phyloP scores from a whole-genome alignment of 208 protist genomes.

The Trypanosoma mega region DNA sequence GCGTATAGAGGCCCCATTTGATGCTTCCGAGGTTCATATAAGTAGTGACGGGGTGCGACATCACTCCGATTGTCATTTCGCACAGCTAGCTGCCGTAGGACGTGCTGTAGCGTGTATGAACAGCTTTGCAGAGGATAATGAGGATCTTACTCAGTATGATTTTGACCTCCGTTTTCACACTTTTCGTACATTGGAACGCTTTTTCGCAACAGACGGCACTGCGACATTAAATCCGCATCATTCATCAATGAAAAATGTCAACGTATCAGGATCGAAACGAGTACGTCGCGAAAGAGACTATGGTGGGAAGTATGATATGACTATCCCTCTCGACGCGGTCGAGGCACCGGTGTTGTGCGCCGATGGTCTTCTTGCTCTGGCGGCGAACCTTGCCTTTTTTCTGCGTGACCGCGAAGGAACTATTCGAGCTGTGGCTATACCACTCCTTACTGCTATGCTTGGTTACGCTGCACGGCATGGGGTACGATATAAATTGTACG shows the following conservation, averaged over 20 bases:
- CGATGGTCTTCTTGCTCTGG: slow-evolving; percentile 55
- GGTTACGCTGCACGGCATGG: slow-evolving; percentile 55
- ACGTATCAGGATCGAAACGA: too few relatives aligned
- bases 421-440: slow-evolving; percentile 62
- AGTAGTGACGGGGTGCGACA: slow-evolving; percentile 6
- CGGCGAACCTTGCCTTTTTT: slow-evolving; percentile 80
- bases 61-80: not conserved
- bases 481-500: slow-evolving; percentile 21
- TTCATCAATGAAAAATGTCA: too few relatives aligned
- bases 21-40: not conserved
- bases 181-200: slow-evolving; percentile 66
- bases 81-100: slow-evolving; percentile 60
- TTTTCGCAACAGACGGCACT: slow-evolving; percentile 78
- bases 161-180: slow-evolving; percentile 89
- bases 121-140: slow-evolving; percentile 58
- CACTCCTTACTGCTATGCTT: slow-evolving; percentile 74
- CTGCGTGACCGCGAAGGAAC: slow-evolving; percentile 81
- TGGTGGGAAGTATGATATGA: slow-evolving; percentile 59
- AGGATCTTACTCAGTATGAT: slow-evolving; percentile 69
- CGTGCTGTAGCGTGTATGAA: slow-evolving; percentile 74
- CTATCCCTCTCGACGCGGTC: slow-evolving; percentile 47
- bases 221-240: slow-evolving; percentile 26
- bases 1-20: slow-evolving; percentile 7
- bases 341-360: slow-evolving; percentile 52
- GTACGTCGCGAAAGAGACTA: slow-evolving; percentile 67